A percentile compares a stretch with the other conserved stretches of the same genome.
phyloP scores from a whole-genome alignment of 106 monocot species.

The Platanthera zijinensis region DNA sequence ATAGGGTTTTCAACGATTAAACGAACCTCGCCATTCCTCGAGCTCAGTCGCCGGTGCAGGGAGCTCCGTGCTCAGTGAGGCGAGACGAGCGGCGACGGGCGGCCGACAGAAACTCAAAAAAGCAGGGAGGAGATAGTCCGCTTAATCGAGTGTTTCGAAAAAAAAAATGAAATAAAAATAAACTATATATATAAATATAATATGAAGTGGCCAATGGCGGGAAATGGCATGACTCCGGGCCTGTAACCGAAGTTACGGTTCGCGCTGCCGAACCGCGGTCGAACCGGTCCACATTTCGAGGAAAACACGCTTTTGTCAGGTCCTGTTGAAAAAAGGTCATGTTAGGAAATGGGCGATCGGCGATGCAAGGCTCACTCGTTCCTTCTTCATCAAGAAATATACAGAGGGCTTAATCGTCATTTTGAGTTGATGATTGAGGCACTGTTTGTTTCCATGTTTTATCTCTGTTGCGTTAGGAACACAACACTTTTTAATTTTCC shows the following conservation, averaged over 20 bases:
- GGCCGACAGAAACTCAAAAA: background rate
- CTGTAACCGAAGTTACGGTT: background rate
- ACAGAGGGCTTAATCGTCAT: background rate
- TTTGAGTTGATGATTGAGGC: background rate
- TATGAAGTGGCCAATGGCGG: background rate
- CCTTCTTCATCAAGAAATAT: background rate
- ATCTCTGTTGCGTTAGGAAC: no score
- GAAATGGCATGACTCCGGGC: background rate
- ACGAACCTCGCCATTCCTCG: conserved; percentile 3
- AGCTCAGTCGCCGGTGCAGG: background rate
- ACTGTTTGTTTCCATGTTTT: no score
- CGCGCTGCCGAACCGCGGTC: background rate
- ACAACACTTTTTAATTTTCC: no score
- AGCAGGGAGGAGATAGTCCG: background rate
- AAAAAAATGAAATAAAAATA: background rate
- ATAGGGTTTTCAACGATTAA: background rate
- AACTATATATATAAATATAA: background rate
- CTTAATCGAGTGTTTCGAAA: background rate
- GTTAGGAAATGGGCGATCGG: background rate
- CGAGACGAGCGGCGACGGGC: background rate
- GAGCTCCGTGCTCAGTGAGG: background rate
- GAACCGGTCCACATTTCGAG: background rate
- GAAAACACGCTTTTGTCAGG: background rate
- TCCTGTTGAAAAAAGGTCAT: background rate
- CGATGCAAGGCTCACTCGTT: background rate